Conservation (phyloP, 2,329 filamentous ascomycete genomes). For the Chaetomium sp. region DNA sequence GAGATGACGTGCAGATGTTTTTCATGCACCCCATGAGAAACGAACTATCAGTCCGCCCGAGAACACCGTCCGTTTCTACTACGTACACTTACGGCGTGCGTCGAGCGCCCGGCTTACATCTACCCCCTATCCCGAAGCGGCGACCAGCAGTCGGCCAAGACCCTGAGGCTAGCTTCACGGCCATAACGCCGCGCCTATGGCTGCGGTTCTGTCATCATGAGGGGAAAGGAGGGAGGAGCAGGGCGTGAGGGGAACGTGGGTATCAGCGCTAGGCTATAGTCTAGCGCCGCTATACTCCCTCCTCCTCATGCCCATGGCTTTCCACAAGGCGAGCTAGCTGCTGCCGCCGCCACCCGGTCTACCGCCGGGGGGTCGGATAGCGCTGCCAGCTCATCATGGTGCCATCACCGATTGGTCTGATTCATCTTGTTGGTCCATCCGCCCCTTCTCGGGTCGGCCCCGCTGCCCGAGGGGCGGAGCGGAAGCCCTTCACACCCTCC, state of each 20-base stretch:
- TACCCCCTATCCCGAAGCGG: background rate
- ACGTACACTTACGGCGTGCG: background rate
- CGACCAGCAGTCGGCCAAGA: slow-evolving; percentile 12
- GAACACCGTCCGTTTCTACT: slow-evolving; percentile 1
- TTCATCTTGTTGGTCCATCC: slow-evolving; percentile 11
- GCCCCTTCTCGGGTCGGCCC: slow-evolving; percentile 5
- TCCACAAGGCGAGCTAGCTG: slow-evolving; percentile 16
- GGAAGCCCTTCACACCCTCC: slow-evolving; percentile 7
- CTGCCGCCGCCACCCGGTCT: slow-evolving; percentile 7
- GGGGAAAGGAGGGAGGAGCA: slow-evolving; percentile 15
- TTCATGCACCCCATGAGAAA: slow-evolving; percentile 29
- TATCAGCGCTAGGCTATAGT: slow-evolving; percentile 29
- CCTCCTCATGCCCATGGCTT: slow-evolving; percentile 20
- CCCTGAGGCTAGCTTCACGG: slow-evolving; percentile 13
- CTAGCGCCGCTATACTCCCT: slow-evolving; percentile 30
- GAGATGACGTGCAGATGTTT: slow-evolving; percentile 32
- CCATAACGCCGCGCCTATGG: slow-evolving; percentile 22
- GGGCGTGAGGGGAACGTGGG: slow-evolving; percentile 29
- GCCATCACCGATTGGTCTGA: slow-evolving; percentile 26
- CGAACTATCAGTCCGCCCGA: slow-evolving; percentile 13
- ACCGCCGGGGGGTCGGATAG: slow-evolving; percentile 27
- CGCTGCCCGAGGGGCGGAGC: slow-evolving; percentile 19
- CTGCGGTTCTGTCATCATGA: slow-evolving; percentile 12
- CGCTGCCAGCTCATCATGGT: slow-evolving; percentile 35
- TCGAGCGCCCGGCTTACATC: slow-evolving; percentile 1